Percentiles rank a stretch among this genome's conserved stretches.
Evolutionary conservation across 371 early-diverging fungal species (phyloP).

Genomic region (Umbelopsis sp.): DNA sequence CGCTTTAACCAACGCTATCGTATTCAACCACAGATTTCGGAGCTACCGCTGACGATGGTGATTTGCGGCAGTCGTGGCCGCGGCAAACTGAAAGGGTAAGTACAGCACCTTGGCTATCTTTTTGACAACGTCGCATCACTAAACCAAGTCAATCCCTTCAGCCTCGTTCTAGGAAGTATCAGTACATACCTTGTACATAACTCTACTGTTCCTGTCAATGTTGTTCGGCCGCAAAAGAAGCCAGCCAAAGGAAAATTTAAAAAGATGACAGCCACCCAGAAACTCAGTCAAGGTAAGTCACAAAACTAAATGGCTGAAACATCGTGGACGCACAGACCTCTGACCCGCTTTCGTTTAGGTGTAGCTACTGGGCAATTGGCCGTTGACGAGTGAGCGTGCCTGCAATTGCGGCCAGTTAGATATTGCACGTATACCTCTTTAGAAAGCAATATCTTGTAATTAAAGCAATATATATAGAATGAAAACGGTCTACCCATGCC

Average conservation of each 20-base stretch:
- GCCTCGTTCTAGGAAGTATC: constrained; percentile 57
- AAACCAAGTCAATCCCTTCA: constrained; percentile 13
- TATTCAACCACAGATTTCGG: constrained; percentile 42
- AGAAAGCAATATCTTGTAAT: not conserved
- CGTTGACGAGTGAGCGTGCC: constrained; percentile 37
- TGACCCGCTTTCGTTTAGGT: constrained; percentile 23
- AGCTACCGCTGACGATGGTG: constrained; percentile 55
- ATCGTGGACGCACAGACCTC: constrained; percentile 2
- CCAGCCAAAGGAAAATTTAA: constrained; percentile 34
- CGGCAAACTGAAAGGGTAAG: constrained; percentile 59
- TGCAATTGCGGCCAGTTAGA: not conserved
- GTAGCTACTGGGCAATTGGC: constrained; percentile 35
- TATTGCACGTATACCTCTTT: not conserved
- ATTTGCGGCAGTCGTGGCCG: constrained; percentile 64
- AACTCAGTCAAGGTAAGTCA: constrained; percentile 43
- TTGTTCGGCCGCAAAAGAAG: constrained; percentile 51
- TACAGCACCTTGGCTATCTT: not conserved
- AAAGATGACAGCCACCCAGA: constrained; percentile 27
- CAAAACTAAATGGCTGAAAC: not conserved
- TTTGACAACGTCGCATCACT: not conserved
- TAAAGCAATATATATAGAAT: not conserved
- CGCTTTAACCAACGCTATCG: not conserved
- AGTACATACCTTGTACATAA: constrained; percentile 63
- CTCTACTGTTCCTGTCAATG: constrained; percentile 60
- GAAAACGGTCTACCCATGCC: too few relatives aligned